phyloP scores from a whole-genome alignment of 2,329 filamentous ascomycete genomes.

The Fusarium musae region DNA sequence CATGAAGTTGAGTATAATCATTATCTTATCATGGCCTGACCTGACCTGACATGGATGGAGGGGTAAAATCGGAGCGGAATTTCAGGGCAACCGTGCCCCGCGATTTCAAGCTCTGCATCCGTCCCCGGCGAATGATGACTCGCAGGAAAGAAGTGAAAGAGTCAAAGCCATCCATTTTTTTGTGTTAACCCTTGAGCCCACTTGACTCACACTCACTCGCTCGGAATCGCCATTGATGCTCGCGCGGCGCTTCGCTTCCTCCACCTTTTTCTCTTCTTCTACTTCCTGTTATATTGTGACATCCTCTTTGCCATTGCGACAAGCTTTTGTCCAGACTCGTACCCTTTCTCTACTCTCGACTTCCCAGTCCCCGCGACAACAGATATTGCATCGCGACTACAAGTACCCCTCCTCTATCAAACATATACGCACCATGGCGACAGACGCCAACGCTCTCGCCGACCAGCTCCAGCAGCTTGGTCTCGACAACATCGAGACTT shows the following conservation, averaged over 20 bases:
- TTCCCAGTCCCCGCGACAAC: conserved; percentile 6
- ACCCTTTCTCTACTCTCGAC: conserved; percentile 8
- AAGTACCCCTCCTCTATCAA: conserved; percentile 21
- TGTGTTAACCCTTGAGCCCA: conserved; percentile 43
- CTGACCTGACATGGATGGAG: conserved; percentile 17
- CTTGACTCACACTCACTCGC: conserved; percentile 44
- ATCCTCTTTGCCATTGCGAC: conserved; percentile 22
- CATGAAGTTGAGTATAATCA: background rate
- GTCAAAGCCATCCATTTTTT: conserved; percentile 41
- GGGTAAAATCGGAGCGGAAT: conserved; percentile 37
- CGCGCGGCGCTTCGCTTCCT: conserved; percentile 42
- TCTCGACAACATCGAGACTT: conserved; percentile 31
- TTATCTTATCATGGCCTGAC: conserved; percentile 5
- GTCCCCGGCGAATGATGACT: conserved; percentile 30
- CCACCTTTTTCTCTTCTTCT: conserved; percentile 38
- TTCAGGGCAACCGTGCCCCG: conserved; percentile 35
- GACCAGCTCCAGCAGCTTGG: conserved; percentile 42
- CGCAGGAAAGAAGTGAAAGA: conserved; percentile 24
- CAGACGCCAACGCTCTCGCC: conserved; percentile 42
- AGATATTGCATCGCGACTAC: conserved; percentile 1
- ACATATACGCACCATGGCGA: conserved; percentile 28
- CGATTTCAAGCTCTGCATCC: conserved; percentile 18
- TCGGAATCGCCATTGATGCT: conserved; percentile 42
- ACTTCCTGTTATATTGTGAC: conserved; percentile 16
- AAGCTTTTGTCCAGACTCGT: background rate